These are phyloP conservation scores for Epichloe amarillans DNA, from an alignment of 2,329 filamentous ascomycete species.

Conservation along the genomic window DNA sequence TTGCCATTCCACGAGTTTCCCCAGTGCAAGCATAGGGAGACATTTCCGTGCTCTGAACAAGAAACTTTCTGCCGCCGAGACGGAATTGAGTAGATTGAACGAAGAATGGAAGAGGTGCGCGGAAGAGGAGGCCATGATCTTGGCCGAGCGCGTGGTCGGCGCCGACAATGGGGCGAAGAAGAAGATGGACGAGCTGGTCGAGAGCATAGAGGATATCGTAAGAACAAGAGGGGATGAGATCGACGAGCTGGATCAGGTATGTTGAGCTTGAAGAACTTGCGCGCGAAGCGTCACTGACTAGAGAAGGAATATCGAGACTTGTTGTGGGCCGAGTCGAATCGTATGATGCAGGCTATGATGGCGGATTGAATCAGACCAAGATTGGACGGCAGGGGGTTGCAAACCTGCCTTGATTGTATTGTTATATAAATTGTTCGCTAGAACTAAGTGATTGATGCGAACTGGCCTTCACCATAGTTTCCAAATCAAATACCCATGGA, in stretches of 20 bases:
- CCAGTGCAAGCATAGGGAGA: conserved; percentile 12
- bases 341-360: conserved; percentile 16
- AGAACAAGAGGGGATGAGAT: conserved; percentile 11
- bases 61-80: conserved; percentile 11
- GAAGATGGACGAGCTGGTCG: conserved; percentile 6
- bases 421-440: not conserved
- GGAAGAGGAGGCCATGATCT: conserved; percentile 9
- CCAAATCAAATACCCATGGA: too few species aligned
- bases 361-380: conserved; percentile 4
- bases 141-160: conserved; percentile 7
- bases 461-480: too few species aligned
- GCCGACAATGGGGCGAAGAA: not conserved
- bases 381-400: not conserved
- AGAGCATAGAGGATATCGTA: conserved; percentile 13
- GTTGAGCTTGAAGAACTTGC: not conserved
- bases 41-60: conserved; percentile 14
- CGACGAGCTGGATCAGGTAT: conserved; percentile 17
- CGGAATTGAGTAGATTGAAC: conserved; percentile 12
- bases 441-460: too few species aligned
- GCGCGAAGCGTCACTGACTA: not conserved
- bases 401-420: not conserved
- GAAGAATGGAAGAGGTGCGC: conserved; percentile 15
- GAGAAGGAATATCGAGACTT: conserved; percentile 4
- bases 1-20: conserved; percentile 13
- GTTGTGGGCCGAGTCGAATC: conserved; percentile 4